Evolutionary conservation across 345 rosid genomes (phyloP).

Genomic region (Boechera stricta): DNA sequence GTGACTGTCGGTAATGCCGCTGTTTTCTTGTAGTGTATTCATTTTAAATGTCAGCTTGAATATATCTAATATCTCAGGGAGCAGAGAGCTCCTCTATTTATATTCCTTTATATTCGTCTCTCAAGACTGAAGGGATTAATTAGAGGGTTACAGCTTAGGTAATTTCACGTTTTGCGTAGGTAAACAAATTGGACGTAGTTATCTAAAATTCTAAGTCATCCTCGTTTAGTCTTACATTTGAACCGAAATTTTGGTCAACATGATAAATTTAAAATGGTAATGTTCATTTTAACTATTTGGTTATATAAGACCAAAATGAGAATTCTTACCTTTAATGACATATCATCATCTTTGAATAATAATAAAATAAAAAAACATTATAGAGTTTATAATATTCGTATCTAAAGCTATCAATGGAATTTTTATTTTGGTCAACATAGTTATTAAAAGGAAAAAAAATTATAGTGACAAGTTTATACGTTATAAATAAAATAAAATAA

Average conservation of each 20-base stretch:
- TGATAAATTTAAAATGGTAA: not conserved
- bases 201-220: not conserved
- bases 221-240: not conserved
- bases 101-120: not conserved
- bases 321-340: not conserved
- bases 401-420: not conserved
- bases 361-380: too few species aligned
- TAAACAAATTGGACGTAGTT: not conserved
- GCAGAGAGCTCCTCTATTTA: slow-evolving; percentile 2
- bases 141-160: not conserved
- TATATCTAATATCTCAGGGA: not conserved
- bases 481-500: not conserved
- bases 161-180: not conserved
- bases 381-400: not conserved
- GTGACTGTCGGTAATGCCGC: too few species aligned
- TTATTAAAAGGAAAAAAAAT: not conserved
- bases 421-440: slow-evolving; percentile 7
- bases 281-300: not conserved
- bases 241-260: not conserved
- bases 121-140: not conserved
- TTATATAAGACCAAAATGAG: not conserved
- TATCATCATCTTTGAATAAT: not conserved
- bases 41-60: slow-evolving; percentile 2
- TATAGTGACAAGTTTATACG: not conserved
- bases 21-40: not conserved